Conservation (phyloP, 1,284 basidiomycete genomes). For the Microbotryomycetes sp. region DNA sequence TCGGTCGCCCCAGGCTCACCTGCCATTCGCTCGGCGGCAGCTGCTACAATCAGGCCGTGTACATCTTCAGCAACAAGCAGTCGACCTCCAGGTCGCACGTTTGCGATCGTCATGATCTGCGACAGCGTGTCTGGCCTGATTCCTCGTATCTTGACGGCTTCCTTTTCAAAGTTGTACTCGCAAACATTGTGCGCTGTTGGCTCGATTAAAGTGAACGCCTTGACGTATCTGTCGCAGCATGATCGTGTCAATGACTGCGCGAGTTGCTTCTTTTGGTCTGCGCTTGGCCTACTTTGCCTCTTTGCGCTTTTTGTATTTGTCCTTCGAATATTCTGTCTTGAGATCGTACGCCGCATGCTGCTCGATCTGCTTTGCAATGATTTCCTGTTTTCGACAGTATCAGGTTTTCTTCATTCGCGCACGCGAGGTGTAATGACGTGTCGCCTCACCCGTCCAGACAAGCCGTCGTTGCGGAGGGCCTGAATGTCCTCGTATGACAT, state of each 20-base stretch:
- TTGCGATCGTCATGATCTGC: slow-evolving; percentile 76
- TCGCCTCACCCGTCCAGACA: slow-evolving; percentile 57
- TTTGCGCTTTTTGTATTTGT: slow-evolving; percentile 90
- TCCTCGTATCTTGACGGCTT: slow-evolving; percentile 64
- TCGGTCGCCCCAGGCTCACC: slow-evolving; percentile 45
- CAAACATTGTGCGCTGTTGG: slow-evolving; percentile 82
- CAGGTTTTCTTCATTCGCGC: slow-evolving; percentile 3
- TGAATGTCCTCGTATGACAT: slow-evolving; percentile 73
- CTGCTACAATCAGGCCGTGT: slow-evolving; percentile 71
- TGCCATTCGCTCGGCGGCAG: slow-evolving; percentile 76
- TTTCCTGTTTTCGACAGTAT: slow-evolving; percentile 54
- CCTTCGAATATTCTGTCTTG: slow-evolving; percentile 94
- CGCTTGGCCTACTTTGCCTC: slow-evolving; percentile 73
- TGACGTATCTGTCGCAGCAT: slow-evolving; percentile 84
- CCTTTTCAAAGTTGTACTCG: slow-evolving; percentile 78
- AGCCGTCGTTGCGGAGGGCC: slow-evolving; percentile 64
- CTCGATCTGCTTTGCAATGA: slow-evolving; percentile 85
- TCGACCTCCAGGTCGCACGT: slow-evolving; percentile 74
- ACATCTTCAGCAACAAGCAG: slow-evolving; percentile 90
- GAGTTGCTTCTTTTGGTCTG: too few species aligned
- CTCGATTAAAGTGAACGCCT: slow-evolving; percentile 78
- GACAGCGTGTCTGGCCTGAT: slow-evolving; percentile 81
- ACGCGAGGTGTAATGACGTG: slow-evolving; percentile 1
- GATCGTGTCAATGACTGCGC: too few species aligned
- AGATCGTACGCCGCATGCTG: slow-evolving; percentile 79